Percentiles rank a stretch among this genome's conserved stretches.
phyloP scores from a whole-genome alignment of 192 early-diverging fungal species.

The Backusella macrospora region DNA sequence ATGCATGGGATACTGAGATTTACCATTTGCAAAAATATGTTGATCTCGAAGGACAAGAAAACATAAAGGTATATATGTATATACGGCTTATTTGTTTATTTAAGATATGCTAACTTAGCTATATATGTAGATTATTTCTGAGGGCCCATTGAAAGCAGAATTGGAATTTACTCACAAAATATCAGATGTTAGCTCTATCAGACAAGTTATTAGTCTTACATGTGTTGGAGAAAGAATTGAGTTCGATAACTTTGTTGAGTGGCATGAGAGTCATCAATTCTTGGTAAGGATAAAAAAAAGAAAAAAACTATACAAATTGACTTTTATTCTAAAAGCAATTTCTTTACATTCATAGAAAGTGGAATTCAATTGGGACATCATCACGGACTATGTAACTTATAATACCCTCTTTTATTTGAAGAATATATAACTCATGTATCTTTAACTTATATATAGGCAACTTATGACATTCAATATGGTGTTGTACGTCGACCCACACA shows the following conservation, averaged over 20 bases:
- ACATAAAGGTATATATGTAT: slow-evolving; percentile 39
- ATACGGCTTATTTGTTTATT: slow-evolving; percentile 3
- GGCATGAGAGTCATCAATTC: slow-evolving; percentile 90
- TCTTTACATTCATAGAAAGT: slow-evolving; percentile 67
- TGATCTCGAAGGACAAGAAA: slow-evolving; percentile 53
- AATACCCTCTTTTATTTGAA: neutral
- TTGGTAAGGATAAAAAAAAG: slow-evolving; percentile 50
- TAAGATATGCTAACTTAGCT: neutral
- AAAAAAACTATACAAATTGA: neutral
- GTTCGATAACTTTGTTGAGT: slow-evolving; percentile 87
- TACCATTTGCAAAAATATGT: slow-evolving; percentile 89
- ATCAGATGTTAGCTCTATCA: slow-evolving; percentile 64
- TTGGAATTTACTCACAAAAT: slow-evolving; percentile 66
- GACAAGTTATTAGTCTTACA: slow-evolving; percentile 80
- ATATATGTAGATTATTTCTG: slow-evolving; percentile 58
- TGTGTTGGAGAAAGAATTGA: slow-evolving; percentile 73
- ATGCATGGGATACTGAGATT: slow-evolving; percentile 79
- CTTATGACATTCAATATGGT: slow-evolving; percentile 97
- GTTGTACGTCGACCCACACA: slow-evolving; percentile 91
- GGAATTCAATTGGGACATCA: slow-evolving; percentile 88
- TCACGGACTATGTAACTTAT: slow-evolving; percentile 58
- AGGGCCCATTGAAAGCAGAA: slow-evolving; percentile 83
- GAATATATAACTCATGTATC: neutral
- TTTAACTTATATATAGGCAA: slow-evolving; percentile 58
- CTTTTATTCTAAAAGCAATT: neutral